Conservation (phyloP, 2,329 filamentous ascomycete species). For the Alternaria ethzedia region DNA sequence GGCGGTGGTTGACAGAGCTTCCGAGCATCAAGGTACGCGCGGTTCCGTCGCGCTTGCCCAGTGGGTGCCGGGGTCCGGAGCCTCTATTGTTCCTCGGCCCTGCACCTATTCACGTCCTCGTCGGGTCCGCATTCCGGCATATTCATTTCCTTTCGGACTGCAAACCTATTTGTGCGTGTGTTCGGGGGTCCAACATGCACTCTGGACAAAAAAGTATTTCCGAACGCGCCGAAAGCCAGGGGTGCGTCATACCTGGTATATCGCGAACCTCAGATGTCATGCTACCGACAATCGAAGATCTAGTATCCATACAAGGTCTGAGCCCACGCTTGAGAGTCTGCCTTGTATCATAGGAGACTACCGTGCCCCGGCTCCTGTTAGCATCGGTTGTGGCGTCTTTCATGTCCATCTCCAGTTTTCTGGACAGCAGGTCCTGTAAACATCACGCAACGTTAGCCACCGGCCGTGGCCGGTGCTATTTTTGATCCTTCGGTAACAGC, state of each 20-base stretch:
- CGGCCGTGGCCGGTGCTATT: conserved; percentile 34
- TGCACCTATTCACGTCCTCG: background rate
- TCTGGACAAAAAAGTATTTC: background rate
- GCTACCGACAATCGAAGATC: background rate
- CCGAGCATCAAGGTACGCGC: conserved; percentile 8
- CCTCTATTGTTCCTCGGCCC: conserved; percentile 25
- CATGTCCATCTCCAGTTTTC: conserved; percentile 28
- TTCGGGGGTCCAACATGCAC: conserved; percentile 1
- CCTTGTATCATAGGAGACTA: background rate
- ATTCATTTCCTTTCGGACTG: background rate
- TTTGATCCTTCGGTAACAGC: conserved; percentile 20
- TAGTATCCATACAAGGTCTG: background rate
- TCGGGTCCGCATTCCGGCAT: background rate
- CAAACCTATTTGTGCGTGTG: background rate
- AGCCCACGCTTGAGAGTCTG: background rate
- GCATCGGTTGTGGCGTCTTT: background rate
- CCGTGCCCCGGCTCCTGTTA: conserved; percentile 10
- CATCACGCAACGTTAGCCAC: conserved; percentile 11
- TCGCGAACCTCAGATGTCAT: background rate
- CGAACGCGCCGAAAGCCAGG: conserved; percentile 14
- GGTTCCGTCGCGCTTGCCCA: conserved; percentile 14
- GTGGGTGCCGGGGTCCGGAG: conserved; percentile 20
- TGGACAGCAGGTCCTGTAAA: conserved; percentile 8
- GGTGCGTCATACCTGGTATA: conserved; percentile 5
- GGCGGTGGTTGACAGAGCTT: conserved; percentile 17